Percentiles rank a stretch among this genome's conserved stretches.
phyloP scores from a whole-genome alignment of 306 rosid species.

The Vigna angularis region DNA sequence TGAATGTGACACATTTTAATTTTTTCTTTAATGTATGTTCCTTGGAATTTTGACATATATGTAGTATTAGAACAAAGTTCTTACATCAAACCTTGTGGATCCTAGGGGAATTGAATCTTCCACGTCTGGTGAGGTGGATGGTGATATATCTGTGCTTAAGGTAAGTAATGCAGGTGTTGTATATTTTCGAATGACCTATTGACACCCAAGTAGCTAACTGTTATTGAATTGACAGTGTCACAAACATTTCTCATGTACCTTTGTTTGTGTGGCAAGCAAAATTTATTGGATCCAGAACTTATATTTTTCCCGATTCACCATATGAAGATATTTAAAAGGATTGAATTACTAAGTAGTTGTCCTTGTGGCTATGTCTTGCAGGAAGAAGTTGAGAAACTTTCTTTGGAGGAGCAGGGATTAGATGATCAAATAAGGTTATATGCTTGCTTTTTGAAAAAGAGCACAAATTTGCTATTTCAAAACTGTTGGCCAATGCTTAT shows the following conservation, averaged over 20 bases:
- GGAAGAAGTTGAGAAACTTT: constrained; percentile 83
- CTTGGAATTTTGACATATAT: constrained; percentile 34
- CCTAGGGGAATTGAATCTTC: constrained; percentile 87
- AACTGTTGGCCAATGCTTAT: constrained; percentile 40
- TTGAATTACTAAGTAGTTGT: constrained; percentile 21
- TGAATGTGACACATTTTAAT: constrained; percentile 47
- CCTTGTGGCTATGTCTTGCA: constrained; percentile 62
- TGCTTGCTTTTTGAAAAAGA: constrained; percentile 36
- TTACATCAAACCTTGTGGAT: constrained; percentile 50
- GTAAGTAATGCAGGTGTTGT: constrained; percentile 45
- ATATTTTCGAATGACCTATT: constrained; percentile 28
- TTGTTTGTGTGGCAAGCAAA: constrained; percentile 10
- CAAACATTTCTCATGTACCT: constrained; percentile 17
- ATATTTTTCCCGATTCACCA: constrained; percentile 28
- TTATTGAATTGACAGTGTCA: constrained; percentile 34
- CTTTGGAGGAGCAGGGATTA: constrained; percentile 75
- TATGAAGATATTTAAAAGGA: constrained; percentile 22
- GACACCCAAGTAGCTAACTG: constrained; percentile 28
- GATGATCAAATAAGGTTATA: constrained; percentile 89
- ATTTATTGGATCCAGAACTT: constrained; percentile 21
- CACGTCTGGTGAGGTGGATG: constrained; percentile 71
- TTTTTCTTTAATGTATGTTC: constrained; percentile 31
- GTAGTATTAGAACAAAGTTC: constrained; percentile 38
- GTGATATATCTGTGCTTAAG: constrained; percentile 76
- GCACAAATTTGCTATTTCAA: constrained; percentile 21